phyloP scores from a whole-genome alignment of 2,329 filamentous ascomycete species.

The Alternaria burnsii region DNA sequence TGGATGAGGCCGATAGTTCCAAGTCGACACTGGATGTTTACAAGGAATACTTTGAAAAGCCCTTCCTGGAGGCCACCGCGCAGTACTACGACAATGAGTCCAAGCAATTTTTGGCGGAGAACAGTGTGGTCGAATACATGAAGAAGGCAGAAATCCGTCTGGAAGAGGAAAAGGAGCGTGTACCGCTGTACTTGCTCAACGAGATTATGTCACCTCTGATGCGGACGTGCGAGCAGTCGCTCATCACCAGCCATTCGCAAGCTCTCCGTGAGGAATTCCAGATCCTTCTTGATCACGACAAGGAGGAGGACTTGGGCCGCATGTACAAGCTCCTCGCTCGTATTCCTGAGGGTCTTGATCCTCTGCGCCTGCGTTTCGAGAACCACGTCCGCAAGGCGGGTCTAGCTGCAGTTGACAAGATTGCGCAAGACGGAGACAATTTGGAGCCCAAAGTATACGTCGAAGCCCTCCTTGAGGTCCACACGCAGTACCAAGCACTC shows the following conservation, averaged over 20 bases:
- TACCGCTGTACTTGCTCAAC: constrained; percentile 87
- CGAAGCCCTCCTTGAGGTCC: constrained; percentile 91
- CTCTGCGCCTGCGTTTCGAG: constrained; percentile 86
- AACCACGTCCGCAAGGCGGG: constrained; percentile 91
- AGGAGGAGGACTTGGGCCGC: constrained; percentile 91
- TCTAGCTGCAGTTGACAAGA: constrained; percentile 86
- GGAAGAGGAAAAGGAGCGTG: constrained; percentile 92
- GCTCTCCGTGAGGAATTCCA: constrained; percentile 97
- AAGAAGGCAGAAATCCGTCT: constrained; percentile 95
- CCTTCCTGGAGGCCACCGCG: constrained; percentile 86
- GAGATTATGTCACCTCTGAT: constrained; percentile 88
- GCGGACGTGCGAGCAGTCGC: constrained; percentile 84
- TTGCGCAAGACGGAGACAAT: constrained; percentile 85
- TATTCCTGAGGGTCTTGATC: constrained; percentile 90
- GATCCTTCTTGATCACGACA: constrained; percentile 88
- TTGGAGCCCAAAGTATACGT: constrained; percentile 97
- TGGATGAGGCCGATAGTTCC: constrained; percentile 90
- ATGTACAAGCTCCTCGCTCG: constrained; percentile 94
- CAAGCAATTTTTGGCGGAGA: constrained; percentile 92
- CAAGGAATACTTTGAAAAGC: constrained; percentile 87
- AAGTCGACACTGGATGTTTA: constrained; percentile 98
- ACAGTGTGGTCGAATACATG: constrained; percentile 99
- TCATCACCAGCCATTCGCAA: constrained; percentile 86
- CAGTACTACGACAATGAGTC: constrained; percentile 92
- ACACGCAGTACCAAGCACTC: constrained; percentile 89